These are phyloP conservation scores for Penicillium manginii DNA, from an alignment of 495 filamentous ascomycete species.

Conservation along the genomic window DNA sequence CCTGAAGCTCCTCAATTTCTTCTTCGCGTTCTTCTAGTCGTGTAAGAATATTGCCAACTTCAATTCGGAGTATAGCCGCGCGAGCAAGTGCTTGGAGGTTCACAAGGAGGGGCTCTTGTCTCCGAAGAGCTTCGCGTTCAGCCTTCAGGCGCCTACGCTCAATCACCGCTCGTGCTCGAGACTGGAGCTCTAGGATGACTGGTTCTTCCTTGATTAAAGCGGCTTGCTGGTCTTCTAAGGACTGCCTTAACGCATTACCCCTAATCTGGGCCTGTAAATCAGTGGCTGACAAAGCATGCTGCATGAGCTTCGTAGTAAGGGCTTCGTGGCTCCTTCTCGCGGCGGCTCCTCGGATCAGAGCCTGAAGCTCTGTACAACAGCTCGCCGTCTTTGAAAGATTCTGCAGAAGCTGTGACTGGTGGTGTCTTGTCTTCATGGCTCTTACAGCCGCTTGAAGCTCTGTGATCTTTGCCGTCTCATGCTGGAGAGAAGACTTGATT, in stretches of 20 bases:
- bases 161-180: constrained; percentile 47
- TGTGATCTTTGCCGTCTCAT: constrained; percentile 40
- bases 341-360: constrained; percentile 43
- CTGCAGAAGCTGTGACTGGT: constrained; percentile 29
- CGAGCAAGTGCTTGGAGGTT: constrained; percentile 73
- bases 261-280: constrained; percentile 41
- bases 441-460: constrained; percentile 50
- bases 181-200: constrained; percentile 50
- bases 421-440: constrained; percentile 41
- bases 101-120: constrained; percentile 59
- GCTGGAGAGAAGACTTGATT: constrained; percentile 34
- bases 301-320: constrained; percentile 31
- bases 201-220: constrained; percentile 39
- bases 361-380: constrained; percentile 42
- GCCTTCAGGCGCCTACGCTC: constrained; percentile 45
- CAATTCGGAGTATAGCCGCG: constrained; percentile 72
- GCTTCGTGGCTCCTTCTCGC: constrained; percentile 28
- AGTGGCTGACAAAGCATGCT: constrained; percentile 34
- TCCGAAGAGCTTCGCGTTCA: constrained; percentile 60
- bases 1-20: constrained; percentile 70
- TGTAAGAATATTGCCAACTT: constrained; percentile 71
- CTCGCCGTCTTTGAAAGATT: constrained; percentile 36
- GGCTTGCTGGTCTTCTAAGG: constrained; percentile 35
- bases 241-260: constrained; percentile 38
- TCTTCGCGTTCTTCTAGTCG: constrained; percentile 82